Evolutionary conservation across 2,329 filamentous ascomycete species (phyloP), one percentile per base, ranked within the genome.

Genomic region (Fusarium torulosum): DNA sequence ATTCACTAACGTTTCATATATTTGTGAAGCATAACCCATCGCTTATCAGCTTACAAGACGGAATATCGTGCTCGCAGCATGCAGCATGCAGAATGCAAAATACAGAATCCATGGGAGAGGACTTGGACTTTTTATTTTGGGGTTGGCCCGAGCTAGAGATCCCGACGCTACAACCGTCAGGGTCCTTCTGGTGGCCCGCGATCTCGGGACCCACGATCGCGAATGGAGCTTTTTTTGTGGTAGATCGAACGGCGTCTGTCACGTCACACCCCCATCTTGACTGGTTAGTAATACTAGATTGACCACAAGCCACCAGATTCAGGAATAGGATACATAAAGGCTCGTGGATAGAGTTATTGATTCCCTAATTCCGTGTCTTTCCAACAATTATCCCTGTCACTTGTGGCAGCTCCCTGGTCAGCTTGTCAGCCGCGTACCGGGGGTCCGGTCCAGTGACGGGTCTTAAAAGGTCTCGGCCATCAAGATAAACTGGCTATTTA

Each of bases 131-230:
- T 23, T 31, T 25, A 25, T 25, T 23, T 54, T 46, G 35, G 40
- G 40, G 46, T 23, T 52, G 59, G 51, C 42, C 46, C 38, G 41
- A 50, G 38, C 49, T 70, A 69, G 45, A 57, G 52, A 50, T 60
- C 64, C 59, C 60, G 66, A 60, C 70, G 66, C 70, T 72, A 72
- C 53, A 29, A 69, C 59, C 40, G 54, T 61, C 70, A 72, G 63
- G 71, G 69, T 70, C 59, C 71, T 59, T 55, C 29, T 33, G 45
- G 53, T 72, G 58, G 68, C 27, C 69, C 71, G 59, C 57, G 67
- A 63, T 69, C 53, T 65, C 52, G 67, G 69, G 64, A 67, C 45
- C 69, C 58, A 59, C 71, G 66, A 73, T 71, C 59, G 57, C 25
- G 42, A 58, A 68, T 64, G 54, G 63, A 67, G 57, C 42, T 46